Evolutionary conservation across 2,329 filamentous ascomycete species (phyloP), one percentile per base, ranked within the genome.

Genomic region (Aureobasidium musti): DNA sequence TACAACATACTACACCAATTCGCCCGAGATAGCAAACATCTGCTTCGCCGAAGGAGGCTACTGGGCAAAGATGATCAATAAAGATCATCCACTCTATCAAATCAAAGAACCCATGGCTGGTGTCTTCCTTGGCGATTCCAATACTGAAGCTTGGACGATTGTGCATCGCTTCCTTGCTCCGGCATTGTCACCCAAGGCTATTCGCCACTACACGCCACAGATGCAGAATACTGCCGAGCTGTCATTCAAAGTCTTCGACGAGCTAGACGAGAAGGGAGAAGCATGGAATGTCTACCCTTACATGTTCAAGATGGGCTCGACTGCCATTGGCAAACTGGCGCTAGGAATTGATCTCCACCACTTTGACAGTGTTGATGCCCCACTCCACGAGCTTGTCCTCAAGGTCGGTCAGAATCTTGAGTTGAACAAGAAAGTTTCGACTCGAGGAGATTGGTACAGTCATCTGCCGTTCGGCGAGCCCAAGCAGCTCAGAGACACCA

Each of bases 131-230:
- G 68, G 70, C 5, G 83, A 86, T 70, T 85, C 83, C 0, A 78
- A 83, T 21, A 82, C 80, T 0, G 77, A 80, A n/a, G 78, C 81
- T 63, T 86, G 82, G 82, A 76, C 72, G 33, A 63, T 81, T 0
- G 81, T 82, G 0, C 87, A 88, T 77, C 88, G 88, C 72, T 89
- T 87, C 73, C 69, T 88, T 1, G 84, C 86, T 0, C 85, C 86
- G 0, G 82, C 84, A 0, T 76, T 88, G 10, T 81, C 82, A 0
- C 85, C 86, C 39, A 87, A 85, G 71, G 86, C 86, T 0, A 84
- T 88, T 4, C 78, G 82, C 0, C 86, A 88, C 70, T 87, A 88
- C 68, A 39, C 35, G 14, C 35, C 35, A 17, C 35, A 39, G 35
- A 39, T 39, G 35, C 35, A 39, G 5, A 39, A 39, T 3, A 39